Evolutionary conservation across 2,329 filamentous ascomycete genomes (phyloP).

Genomic region (Calycina herbarum): DNA sequence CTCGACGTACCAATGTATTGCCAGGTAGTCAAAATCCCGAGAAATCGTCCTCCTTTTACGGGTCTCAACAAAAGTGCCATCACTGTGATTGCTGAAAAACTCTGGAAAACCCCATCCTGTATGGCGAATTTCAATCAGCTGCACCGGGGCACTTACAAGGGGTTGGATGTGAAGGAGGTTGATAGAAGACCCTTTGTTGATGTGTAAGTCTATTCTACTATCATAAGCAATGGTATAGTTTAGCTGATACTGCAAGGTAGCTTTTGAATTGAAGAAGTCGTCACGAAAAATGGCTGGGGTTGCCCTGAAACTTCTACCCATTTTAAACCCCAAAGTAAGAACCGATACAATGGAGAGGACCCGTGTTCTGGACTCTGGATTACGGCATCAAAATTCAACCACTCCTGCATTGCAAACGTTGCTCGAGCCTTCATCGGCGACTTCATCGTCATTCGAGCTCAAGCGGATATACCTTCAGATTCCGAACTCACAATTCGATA

Average conservation of each 20-base stretch:
- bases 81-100: conserved; percentile 45
- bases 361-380: conserved; percentile 46
- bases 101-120: conserved; percentile 44
- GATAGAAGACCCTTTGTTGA: conserved; percentile 47
- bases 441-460: conserved; percentile 51
- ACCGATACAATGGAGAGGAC: neutral
- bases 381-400: conserved; percentile 52
- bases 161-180: conserved; percentile 27
- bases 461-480: conserved; percentile 42
- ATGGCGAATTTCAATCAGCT: conserved; percentile 41
- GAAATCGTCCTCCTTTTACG: conserved; percentile 15
- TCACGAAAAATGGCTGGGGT: conserved; percentile 46
- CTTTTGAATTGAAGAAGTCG: conserved; percentile 40
- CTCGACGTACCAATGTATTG: neutral
- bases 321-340: conserved; percentile 3
- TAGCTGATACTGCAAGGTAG: no score
- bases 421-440: conserved; percentile 54
- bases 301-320: conserved; percentile 34
- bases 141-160: conserved; percentile 43
- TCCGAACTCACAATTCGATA: conserved; percentile 44
- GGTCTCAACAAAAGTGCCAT: conserved; percentile 47
- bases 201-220: conserved; percentile 36
- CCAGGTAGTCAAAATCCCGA: conserved; percentile 25
- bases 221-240: conserved; percentile 21
- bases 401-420: conserved; percentile 51